Base-by-base conservation (phyloP, 345 rosid genomes). In the Dipteronia dyeriana region DNA sequence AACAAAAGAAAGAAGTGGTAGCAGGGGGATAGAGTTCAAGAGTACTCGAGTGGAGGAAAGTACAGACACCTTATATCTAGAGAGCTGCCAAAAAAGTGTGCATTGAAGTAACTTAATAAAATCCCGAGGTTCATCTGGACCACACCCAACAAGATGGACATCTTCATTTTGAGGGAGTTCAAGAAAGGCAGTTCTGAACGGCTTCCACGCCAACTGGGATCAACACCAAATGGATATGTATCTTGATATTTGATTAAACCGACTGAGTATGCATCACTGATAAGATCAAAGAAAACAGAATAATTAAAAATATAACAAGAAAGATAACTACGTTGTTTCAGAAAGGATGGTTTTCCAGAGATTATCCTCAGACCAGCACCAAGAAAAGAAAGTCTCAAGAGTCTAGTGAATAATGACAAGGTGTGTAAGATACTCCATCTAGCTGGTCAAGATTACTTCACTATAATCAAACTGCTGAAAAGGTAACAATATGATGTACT, bases 191-290 rank as follows among this genome's bases (percentile, higher is more conserved):
- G 84, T 81, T 95, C 99, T 34, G 98, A 22, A 73, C 99, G 98
- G 85, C 98, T 95, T 83, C 99, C 99, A 74, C 98, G 98, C 99
- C 99, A 95, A 76, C 96, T 92, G 68, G 99, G 99, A 90, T 95
- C 99, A 68, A 95, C 97, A 56, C 99, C 99, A 79, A 95, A 95
- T 61, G 99, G 97, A 83, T 93, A 93, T 60, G 97, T 84, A 84
- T 88, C 97, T 78, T 75, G 92, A 83, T 85, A 90, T 86, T 93
- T 95, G 70, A 93, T 54, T 83, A 95, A 85, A 80, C 99, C 99
- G 74, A 47, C 87, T 22, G 95, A 74, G 60, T 78, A 38, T 16
- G 97, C 97, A 87, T 95, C 96, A 68, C 99, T 95, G 88, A 56
- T 61, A 62, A 76, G 79, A 81, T 74, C 74, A 79, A 77, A 51